Evolutionary conservation across 257 asterid genomes (phyloP).

Genomic region (Fraxinus quadrangulata): DNA sequence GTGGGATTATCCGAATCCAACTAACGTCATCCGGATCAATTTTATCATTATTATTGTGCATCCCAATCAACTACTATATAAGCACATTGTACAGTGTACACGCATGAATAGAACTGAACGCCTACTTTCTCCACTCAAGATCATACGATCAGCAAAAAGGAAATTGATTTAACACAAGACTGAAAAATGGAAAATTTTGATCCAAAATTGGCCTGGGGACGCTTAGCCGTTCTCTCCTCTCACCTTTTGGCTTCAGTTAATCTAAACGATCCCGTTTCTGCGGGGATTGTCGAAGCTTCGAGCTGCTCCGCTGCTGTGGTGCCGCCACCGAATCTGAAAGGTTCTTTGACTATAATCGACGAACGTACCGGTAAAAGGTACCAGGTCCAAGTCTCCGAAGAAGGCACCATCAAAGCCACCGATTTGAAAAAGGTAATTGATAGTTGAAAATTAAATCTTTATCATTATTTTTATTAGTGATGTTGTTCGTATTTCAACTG

Average conservation of each 20-base stretch:
- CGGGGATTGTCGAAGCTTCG: slow-evolving; percentile 44
- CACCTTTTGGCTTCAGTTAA: slow-evolving; percentile 61
- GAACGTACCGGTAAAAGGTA: slow-evolving; percentile 79
- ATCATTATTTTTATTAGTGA: neutral
- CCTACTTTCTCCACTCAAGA: too few relatives aligned
- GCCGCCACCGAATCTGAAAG: slow-evolving; percentile 70
- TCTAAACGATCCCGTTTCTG: slow-evolving; percentile 28
- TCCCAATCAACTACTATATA: too few relatives aligned
- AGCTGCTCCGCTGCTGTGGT: slow-evolving; percentile 53
- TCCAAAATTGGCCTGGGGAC: slow-evolving; percentile 67
- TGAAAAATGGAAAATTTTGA: slow-evolving; percentile 48
- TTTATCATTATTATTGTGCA: too few relatives aligned
- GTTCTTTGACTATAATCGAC: slow-evolving; percentile 66
- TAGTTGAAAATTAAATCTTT: neutral
- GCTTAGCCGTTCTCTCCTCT: slow-evolving; percentile 86
- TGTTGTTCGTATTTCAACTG: neutral
- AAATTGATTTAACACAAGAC: too few relatives aligned
- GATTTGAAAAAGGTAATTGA: slow-evolving; percentile 74
- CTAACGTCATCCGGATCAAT: neutral
- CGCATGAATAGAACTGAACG: too few relatives aligned
- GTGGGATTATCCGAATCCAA: neutral
- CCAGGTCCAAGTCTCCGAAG: slow-evolving; percentile 80
- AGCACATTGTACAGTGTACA: too few relatives aligned
- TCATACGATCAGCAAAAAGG: neutral
- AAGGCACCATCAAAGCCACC: slow-evolving; percentile 85